phyloP scores from a whole-genome alignment of 2,329 filamentous ascomycete genomes.

The Arthrinium puccinioides region DNA sequence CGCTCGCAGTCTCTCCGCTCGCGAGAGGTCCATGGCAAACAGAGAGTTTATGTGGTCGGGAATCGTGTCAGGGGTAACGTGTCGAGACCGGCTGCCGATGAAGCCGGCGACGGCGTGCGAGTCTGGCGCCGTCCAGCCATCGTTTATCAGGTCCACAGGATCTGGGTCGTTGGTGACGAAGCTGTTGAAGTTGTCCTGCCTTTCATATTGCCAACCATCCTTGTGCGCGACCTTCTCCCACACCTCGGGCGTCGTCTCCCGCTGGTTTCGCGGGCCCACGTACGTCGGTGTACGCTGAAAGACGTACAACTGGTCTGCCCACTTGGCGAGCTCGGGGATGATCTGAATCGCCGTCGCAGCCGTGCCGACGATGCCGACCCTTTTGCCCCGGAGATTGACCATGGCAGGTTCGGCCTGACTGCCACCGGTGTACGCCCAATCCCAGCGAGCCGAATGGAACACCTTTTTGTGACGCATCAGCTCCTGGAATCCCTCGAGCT shows the following conservation, averaged over 20 bases:
- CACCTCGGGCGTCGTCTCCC: conserved; percentile 19
- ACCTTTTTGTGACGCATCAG: conserved; percentile 10
- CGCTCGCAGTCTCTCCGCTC: conserved; percentile 29
- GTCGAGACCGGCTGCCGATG: conserved; percentile 12
- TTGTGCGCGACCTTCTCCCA: background rate
- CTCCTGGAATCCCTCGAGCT: conserved; percentile 26
- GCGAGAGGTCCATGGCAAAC: conserved; percentile 20
- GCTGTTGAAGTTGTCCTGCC: conserved; percentile 30
- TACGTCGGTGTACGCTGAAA: conserved; percentile 47
- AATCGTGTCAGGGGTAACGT: conserved; percentile 17
- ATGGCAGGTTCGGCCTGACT: conserved; percentile 28
- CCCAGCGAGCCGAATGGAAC: conserved; percentile 40
- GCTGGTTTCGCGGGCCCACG: conserved; percentile 31
- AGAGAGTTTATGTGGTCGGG: background rate
- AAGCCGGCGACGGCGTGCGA: conserved; percentile 18
- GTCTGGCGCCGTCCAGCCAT: conserved; percentile 26
- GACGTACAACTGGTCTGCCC: conserved; percentile 42
- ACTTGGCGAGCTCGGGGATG: conserved; percentile 36
- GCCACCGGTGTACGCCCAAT: conserved; percentile 35
- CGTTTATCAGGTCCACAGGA: conserved; percentile 28
- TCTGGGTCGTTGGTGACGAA: conserved; percentile 21
- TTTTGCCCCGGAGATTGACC: conserved; percentile 37
- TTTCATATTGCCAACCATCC: conserved; percentile 26
- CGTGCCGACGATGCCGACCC: conserved; percentile 38
- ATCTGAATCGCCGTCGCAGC: conserved; percentile 41